Evolutionary conservation across 495 filamentous ascomycete species (phyloP).

Genomic region (Durotheca rogersii): DNA sequence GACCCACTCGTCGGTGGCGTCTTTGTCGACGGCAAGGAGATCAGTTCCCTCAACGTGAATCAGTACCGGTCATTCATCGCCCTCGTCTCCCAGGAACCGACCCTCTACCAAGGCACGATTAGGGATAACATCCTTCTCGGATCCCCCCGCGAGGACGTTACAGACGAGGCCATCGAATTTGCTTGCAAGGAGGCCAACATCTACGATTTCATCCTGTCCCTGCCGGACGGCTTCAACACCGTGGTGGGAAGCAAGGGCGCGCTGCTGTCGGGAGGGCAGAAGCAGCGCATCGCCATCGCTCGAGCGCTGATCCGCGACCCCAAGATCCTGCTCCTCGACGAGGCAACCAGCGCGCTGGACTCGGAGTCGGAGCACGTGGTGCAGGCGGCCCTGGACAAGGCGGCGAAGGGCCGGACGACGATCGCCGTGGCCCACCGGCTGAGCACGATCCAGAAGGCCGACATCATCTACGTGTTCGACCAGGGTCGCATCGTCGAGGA

Average conservation of each 20-base stretch:
- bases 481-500: constrained; percentile 71
- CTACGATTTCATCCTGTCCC: constrained; percentile 76
- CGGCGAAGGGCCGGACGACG: constrained; percentile 72
- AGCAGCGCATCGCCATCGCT: constrained; percentile 77
- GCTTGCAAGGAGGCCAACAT: constrained; percentile 90
- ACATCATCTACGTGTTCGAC: constrained; percentile 82
- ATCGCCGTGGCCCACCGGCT: constrained; percentile 78
- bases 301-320: constrained; percentile 71
- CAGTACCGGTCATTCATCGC: constrained; percentile 74
- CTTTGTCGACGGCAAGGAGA: constrained; percentile 72
- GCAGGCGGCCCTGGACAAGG: constrained; percentile 74
- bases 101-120: constrained; percentile 81
- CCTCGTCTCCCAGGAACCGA: constrained; percentile 85
- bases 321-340: constrained; percentile 66
- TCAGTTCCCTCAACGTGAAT: constrained; percentile 72
- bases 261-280: constrained; percentile 80
- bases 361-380: constrained; percentile 81
- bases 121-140: constrained; percentile 80
- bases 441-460: constrained; percentile 79
- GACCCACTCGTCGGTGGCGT: constrained; percentile 73
- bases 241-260: constrained; percentile 74
- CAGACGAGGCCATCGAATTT: constrained; percentile 67
- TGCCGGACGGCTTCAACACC: constrained; percentile 69
- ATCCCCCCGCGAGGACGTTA: constrained; percentile 58
- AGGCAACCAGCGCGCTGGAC: constrained; percentile 81